Conservation (phyloP, 2,329 filamentous ascomycete species). For the Fusarium tanahbumbuense region DNA sequence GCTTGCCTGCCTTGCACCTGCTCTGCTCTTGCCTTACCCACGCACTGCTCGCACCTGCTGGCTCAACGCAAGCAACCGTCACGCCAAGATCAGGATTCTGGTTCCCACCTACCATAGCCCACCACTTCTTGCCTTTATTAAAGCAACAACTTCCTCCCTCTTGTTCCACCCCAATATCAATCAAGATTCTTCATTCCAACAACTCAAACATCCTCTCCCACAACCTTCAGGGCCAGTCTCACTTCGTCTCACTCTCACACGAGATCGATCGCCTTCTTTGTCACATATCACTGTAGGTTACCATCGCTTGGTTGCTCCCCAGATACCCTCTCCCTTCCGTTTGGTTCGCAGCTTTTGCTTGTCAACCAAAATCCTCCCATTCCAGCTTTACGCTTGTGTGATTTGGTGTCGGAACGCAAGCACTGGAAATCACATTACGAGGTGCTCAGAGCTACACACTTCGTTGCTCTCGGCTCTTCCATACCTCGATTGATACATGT, state of each 20-base stretch:
- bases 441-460: constrained; percentile 24
- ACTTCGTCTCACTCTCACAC: constrained; percentile 34
- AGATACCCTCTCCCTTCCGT: not conserved
- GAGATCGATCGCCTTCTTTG: constrained; percentile 39
- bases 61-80: constrained; percentile 34
- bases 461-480: constrained; percentile 34
- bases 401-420: constrained; percentile 14
- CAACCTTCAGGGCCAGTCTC: constrained; percentile 32
- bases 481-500: constrained; percentile 40
- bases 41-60: constrained; percentile 26
- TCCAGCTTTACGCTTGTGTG: constrained; percentile 14
- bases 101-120: constrained; percentile 19
- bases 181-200: constrained; percentile 40
- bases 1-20: constrained; percentile 30
- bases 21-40: constrained; percentile 17
- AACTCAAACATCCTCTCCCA: constrained; percentile 41
- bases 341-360: constrained; percentile 1
- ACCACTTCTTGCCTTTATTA: constrained; percentile 44
- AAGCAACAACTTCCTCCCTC: constrained; percentile 41
- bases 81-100: constrained; percentile 38
- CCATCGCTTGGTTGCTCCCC: not conserved
- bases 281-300: constrained; percentile 39
- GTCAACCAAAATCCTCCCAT: constrained; percentile 7
- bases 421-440: constrained; percentile 32
- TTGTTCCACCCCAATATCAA: constrained; percentile 37